These are phyloP conservation scores for Epichloe typhina DNA, from an alignment of 2,329 filamentous ascomycete species.

Conservation along the genomic window DNA sequence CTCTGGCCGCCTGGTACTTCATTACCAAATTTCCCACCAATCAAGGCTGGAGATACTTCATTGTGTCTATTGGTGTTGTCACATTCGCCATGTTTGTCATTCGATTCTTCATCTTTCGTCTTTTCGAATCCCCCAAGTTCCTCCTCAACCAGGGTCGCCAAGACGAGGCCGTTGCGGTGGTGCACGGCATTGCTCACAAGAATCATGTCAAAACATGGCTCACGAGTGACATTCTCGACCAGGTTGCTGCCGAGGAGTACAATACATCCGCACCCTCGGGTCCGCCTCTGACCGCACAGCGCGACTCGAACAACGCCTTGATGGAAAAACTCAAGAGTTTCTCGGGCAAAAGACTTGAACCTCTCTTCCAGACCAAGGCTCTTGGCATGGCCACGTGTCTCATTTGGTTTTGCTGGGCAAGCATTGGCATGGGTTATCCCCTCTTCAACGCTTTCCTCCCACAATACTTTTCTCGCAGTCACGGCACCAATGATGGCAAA, in stretches of 20 bases:
- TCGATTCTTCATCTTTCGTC: slow-evolving; percentile 67
- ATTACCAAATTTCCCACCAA: slow-evolving; percentile 55
- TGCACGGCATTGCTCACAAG: slow-evolving; percentile 63
- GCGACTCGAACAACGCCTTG: slow-evolving; percentile 29
- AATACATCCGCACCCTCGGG: slow-evolving; percentile 15
- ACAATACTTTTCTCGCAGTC: slow-evolving; percentile 57
- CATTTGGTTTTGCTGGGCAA: slow-evolving; percentile 71
- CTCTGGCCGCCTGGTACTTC: slow-evolving; percentile 61
- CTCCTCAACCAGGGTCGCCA: slow-evolving; percentile 65
- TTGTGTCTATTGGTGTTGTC: slow-evolving; percentile 55
- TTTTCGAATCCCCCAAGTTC: slow-evolving; percentile 75
- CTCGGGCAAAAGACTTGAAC: slow-evolving; percentile 51
- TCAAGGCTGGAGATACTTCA: slow-evolving; percentile 65
- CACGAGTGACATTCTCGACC: slow-evolving; percentile 53
- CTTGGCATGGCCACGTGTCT: slow-evolving; percentile 38
- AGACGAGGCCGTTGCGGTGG: slow-evolving; percentile 63
- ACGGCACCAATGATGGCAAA: slow-evolving; percentile 19
- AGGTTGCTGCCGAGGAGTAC: slow-evolving; percentile 33
- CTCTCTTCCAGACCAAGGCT: slow-evolving; percentile 46
- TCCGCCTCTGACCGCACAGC: slow-evolving; percentile 4
- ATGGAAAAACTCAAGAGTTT: slow-evolving; percentile 51
- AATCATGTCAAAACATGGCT: slow-evolving; percentile 63
- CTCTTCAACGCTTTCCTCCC: slow-evolving; percentile 84
- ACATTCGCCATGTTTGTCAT: slow-evolving; percentile 67
- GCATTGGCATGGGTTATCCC: slow-evolving; percentile 76